Evolutionary conservation across 2,329 filamentous ascomycete genomes (phyloP).

Genomic region (Myriosclerotinia scirpicola): DNA sequence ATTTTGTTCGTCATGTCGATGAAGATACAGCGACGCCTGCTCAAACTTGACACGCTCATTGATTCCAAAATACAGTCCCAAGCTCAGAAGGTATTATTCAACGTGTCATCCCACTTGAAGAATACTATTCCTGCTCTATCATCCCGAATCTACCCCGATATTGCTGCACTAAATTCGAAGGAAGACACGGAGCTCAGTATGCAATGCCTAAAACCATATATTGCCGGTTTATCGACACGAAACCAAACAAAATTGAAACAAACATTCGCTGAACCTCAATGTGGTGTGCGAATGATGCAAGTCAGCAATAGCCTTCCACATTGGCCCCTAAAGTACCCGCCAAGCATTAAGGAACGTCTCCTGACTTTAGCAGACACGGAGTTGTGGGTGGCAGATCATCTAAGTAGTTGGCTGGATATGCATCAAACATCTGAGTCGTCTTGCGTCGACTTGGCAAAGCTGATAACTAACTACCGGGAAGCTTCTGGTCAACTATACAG

Average conservation of each 20-base stretch:
- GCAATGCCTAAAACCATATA: background rate
- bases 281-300: background rate
- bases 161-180: background rate
- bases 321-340: background rate
- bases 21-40: conserved; percentile 47
- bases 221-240: background rate
- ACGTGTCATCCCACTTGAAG: background rate
- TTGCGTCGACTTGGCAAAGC: conserved; percentile 37
- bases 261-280: background rate
- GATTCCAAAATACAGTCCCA: background rate
- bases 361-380: conserved; percentile 47
- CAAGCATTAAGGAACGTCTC: background rate
- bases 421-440: conserved; percentile 24
- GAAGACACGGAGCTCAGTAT: conserved; percentile 5
- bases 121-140: background rate
- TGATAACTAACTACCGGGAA: conserved; percentile 43
- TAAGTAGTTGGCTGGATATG: conserved; percentile 44
- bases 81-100: background rate
- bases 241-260: background rate
- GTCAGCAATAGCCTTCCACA: conserved; percentile 42
- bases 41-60: conserved; percentile 42
- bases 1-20: conserved; percentile 45
- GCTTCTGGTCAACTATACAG: conserved; percentile 41
- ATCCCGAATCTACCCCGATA: background rate
- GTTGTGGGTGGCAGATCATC: conserved; percentile 47